Base-by-base conservation (phyloP, 2,329 filamentous ascomycete genomes). In the Dactylellina parvicollis region DNA sequence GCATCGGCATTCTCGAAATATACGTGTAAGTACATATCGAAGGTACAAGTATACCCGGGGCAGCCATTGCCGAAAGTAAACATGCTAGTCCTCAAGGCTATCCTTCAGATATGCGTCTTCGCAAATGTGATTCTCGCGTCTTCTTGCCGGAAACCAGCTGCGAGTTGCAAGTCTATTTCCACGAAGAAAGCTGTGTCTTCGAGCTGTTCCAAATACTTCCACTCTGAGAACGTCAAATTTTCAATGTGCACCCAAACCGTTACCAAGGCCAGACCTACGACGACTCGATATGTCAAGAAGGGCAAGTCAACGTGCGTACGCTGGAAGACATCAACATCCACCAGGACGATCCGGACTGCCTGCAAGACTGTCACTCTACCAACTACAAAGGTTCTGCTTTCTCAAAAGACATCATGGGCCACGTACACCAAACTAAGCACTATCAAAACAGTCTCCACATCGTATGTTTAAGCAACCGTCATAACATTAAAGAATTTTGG, bases 151-250 rank as follows among this genome's bases (percentile, higher is more conserved):
- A 34, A 38, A 16, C 55, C 55, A 12, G 22, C 55, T 14, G 36
- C 55, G 2, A 59, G 55, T 26, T 59, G 55, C 55, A 59, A 59
- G 26, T 34, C 36, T 16, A 44, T 59, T 14, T 20, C 55, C 10
- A 46, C 36, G 10, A 14, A 44, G 7, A 34, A 59, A 18, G 55
- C 36, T 18, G 55, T 28, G 22, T 59, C 55, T 18, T 46, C 55
- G 1, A 46, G 38, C 24, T 59, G 55, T 26, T 59, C 55, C 5
- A 44, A 22, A 20, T 20, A 32, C 7, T 59, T 59, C 22, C 36
- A 38, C 16, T 46, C 32, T 16, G 9, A 34, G 14, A 28, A 20
- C 20, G 40, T 59, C 26, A 59, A 59, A 26, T 2, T 59, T 24
- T 59, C 55, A 5, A 59, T 38, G 5, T 59, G 55, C 20, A 59